phyloP scores from a whole-genome alignment of 2,329 filamentous ascomycete species.

The Xylogone sp. region DNA sequence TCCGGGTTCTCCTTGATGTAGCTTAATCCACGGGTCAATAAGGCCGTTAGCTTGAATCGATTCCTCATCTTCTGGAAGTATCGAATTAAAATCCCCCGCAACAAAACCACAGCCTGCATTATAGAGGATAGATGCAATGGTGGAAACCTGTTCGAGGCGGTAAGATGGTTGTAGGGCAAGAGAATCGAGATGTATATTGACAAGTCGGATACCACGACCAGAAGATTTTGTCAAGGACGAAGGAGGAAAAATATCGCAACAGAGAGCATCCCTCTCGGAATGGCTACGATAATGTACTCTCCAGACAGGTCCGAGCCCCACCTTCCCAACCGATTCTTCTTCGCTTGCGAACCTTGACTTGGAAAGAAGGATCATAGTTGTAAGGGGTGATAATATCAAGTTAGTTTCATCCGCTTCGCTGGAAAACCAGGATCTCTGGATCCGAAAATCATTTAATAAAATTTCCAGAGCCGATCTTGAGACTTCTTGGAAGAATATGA shows the following conservation, averaged over 20 bases:
- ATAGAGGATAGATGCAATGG: constrained; percentile 23
- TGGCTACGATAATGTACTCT: constrained; percentile 27
- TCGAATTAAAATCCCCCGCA: constrained; percentile 38
- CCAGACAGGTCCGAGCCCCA: constrained; percentile 27
- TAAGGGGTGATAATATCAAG: constrained; percentile 22
- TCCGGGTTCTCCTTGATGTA: constrained; percentile 27
- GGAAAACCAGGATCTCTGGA: constrained; percentile 27
- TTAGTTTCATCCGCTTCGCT: constrained; percentile 25
- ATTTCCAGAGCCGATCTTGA: constrained; percentile 17
- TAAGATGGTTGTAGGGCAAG: constrained; percentile 23
- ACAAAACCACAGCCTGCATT: constrained; percentile 28
- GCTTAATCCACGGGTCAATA: constrained; percentile 30
- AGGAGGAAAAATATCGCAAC: constrained; percentile 29
- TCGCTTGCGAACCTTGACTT: constrained; percentile 18
- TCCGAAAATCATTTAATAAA: constrained; percentile 21
- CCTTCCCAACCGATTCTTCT: not conserved
- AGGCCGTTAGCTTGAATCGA: constrained; percentile 30
- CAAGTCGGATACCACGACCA: constrained; percentile 22
- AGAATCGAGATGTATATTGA: constrained; percentile 38
- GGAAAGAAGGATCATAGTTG: constrained; percentile 26
- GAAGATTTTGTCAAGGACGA: constrained; percentile 1
- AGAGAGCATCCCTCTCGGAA: constrained; percentile 31
- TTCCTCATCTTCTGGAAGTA: constrained; percentile 29
- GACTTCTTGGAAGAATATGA: constrained; percentile 35
- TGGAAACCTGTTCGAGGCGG: constrained; percentile 28